These are phyloP conservation scores for Ilyonectria mors-panacis DNA, from an alignment of 2,329 filamentous ascomycete species.

Conservation along the genomic window DNA sequence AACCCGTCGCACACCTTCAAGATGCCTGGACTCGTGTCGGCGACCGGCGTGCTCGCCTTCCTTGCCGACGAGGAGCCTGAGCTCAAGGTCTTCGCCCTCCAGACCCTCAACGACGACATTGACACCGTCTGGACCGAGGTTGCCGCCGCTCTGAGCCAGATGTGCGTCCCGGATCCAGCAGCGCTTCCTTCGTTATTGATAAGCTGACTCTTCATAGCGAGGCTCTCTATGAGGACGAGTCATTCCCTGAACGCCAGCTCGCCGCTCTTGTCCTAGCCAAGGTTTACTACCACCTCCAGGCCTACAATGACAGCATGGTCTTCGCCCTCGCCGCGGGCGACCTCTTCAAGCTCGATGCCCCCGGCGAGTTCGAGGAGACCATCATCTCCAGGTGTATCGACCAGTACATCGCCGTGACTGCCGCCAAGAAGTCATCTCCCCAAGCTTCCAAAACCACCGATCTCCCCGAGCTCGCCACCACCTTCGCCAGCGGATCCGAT, in stretches of 20 bases:
- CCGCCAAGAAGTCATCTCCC: slow-evolving; percentile 64
- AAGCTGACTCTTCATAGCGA: slow-evolving; percentile 72
- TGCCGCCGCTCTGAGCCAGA: slow-evolving; percentile 90
- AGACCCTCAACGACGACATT: slow-evolving; percentile 96
- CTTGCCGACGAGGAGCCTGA: slow-evolving; percentile 94
- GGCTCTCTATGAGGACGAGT: slow-evolving; percentile 96
- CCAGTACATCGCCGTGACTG: slow-evolving; percentile 88
- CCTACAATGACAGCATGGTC: slow-evolving; percentile 99
- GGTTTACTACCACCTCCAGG: slow-evolving; percentile 98
- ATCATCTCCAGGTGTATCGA: slow-evolving; percentile 99
- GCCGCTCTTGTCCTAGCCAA: slow-evolving; percentile 96
- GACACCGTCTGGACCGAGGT: slow-evolving; percentile 99
- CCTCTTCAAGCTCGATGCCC: slow-evolving; percentile 91
- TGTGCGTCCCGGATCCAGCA: slow-evolving; percentile 69
- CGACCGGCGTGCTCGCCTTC: slow-evolving; percentile 94
- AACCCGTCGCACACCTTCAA: slow-evolving; percentile 47
- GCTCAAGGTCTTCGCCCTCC: slow-evolving; percentile 93
- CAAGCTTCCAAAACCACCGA: slow-evolving; percentile 61
- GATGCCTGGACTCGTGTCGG: slow-evolving; percentile 96
- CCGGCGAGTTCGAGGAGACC: slow-evolving; percentile 97
- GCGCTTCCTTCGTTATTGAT: slow-evolving; percentile 11
- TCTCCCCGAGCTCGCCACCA: slow-evolving; percentile 81
- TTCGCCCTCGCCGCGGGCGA: slow-evolving; percentile 96
- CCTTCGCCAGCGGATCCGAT: slow-evolving; percentile 80
- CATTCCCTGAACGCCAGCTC: slow-evolving; percentile 92